Conservation (phyloP, 106 monocot genomes). For the Dendrobium catenatum region DNA sequence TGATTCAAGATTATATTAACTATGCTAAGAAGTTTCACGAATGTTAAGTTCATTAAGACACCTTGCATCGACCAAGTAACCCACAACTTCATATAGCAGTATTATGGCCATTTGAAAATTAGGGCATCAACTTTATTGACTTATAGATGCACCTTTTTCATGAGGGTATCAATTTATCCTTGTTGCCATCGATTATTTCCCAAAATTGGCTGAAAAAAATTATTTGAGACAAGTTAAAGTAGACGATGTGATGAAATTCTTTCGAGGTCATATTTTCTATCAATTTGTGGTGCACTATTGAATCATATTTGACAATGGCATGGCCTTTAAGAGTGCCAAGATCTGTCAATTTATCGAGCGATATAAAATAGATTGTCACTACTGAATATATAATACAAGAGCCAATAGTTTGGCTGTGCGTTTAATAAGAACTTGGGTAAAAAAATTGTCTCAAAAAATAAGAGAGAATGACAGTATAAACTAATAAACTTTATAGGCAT, state of each 20-base stretch:
- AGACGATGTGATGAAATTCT: background rate
- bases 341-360: background rate
- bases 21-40: background rate
- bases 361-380: background rate
- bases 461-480: background rate
- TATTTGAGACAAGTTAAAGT: background rate
- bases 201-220: background rate
- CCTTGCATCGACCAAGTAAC: background rate
- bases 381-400: background rate
- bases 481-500: background rate
- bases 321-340: background rate
- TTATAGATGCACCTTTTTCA: background rate
- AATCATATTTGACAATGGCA: background rate
- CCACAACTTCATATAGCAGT: background rate
- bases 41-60: background rate
- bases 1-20: background rate
- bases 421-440: background rate
- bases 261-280: background rate
- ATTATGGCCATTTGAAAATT: constrained; percentile 5
- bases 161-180: background rate
- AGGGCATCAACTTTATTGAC: background rate
- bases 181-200: background rate
- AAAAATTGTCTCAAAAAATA: background rate
- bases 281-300: background rate
- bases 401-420: background rate